Evolutionary conservation across 192 early-diverging fungal genomes (phyloP).

Genomic region (Funneliformis mosseae): DNA sequence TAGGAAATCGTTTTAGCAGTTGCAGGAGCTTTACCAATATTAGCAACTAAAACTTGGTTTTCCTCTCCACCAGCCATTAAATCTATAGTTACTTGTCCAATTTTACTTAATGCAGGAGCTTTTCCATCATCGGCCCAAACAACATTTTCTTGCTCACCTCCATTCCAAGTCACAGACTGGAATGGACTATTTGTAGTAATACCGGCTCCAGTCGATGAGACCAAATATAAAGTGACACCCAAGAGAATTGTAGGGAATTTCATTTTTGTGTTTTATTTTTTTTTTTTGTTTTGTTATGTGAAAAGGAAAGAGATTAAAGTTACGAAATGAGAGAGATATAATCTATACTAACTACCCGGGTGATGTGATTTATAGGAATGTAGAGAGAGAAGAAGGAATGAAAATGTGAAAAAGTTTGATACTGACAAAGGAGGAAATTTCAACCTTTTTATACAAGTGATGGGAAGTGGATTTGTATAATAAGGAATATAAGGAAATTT

Average conservation of each 20-base stretch:
- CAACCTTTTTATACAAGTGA: too few relatives aligned
- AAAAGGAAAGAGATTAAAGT: too few relatives aligned
- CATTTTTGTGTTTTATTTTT: background rate
- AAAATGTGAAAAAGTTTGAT: too few relatives aligned
- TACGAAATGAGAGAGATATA: too few relatives aligned
- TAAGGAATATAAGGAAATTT: too few relatives aligned
- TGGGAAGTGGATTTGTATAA: too few relatives aligned
- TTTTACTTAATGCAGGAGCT: background rate
- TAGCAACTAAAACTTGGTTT: background rate
- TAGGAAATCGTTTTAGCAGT: background rate
- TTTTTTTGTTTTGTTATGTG: too few relatives aligned
- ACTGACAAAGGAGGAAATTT: too few relatives aligned
- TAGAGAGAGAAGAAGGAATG: too few relatives aligned
- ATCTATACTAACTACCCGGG: too few relatives aligned
- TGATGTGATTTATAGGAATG: too few relatives aligned
- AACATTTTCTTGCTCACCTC: background rate
- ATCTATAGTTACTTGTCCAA: background rate
- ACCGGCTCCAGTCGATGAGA: background rate
- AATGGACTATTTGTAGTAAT: background rate
- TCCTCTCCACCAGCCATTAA: background rate
- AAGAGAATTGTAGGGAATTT: background rate
- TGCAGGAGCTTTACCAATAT: background rate
- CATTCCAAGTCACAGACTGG: background rate
- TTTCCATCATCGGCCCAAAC: background rate
- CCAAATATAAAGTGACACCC: background rate